Evolutionary conservation across 1,284 basidiomycete genomes (phyloP).

Genomic region (Irpex lacteus): DNA sequence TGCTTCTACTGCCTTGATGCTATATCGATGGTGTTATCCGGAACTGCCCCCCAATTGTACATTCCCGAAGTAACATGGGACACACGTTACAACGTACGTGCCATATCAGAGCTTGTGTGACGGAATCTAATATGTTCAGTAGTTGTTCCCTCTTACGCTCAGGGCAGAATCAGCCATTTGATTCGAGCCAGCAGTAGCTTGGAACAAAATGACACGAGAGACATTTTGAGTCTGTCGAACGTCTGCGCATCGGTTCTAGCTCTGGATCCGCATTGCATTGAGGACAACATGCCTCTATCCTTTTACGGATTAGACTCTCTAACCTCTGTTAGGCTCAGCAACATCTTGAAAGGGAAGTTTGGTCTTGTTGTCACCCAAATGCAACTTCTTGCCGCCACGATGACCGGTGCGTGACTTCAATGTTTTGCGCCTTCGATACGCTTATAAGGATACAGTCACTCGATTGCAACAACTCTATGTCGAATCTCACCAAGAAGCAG

Average conservation of each 20-base stretch:
- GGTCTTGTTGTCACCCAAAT: conserved; percentile 14
- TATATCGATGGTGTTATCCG: neutral
- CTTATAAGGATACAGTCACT: neutral
- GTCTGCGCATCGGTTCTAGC: conserved; percentile 15
- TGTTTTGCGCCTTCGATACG: neutral
- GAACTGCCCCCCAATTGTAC: neutral
- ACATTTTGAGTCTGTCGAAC: neutral
- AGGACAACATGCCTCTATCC: conserved; percentile 15
- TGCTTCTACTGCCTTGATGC: neutral
- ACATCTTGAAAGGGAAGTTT: conserved; percentile 13
- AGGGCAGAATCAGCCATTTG: conserved; percentile 2
- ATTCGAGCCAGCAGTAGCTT: neutral
- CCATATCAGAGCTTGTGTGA: neutral
- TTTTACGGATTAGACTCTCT: conserved; percentile 17
- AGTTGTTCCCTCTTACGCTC: neutral
- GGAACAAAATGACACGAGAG: conserved; percentile 4
- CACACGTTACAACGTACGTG: neutral
- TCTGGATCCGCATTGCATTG: conserved; percentile 9
- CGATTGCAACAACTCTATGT: neutral
- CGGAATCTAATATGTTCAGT: neutral
- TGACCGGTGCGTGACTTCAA: conserved; percentile 13
- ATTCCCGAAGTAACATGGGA: neutral
- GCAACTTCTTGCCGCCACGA: conserved; percentile 13
- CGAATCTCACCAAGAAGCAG: neutral
- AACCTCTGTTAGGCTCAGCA: conserved; percentile 15